Evolutionary conservation across 805 yeast species (phyloP), one percentile per base, ranked within the genome.

Genomic region (Sungouiella blattae): DNA sequence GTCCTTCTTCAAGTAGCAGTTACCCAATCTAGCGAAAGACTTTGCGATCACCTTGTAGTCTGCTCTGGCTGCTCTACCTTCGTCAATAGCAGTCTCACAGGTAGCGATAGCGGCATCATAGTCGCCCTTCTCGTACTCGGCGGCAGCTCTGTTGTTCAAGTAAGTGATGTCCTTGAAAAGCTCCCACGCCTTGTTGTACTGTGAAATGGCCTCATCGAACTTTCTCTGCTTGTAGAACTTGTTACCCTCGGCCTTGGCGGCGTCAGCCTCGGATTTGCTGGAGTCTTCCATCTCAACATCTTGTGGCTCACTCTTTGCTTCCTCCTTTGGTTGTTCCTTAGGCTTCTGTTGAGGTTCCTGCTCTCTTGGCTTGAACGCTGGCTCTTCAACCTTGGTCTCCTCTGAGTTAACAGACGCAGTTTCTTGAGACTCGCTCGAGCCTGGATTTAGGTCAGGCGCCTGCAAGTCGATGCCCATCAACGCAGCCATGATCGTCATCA

Each of bases 101-200:
- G 97, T 87, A 40, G 72, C 64, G 46, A 93, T 85, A 26, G 96
- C 89, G 8, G 80, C 64, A 39, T 88, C 96, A 53, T 76, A 85
- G 55, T 88, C 96, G 43, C 93, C 96, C 62, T 89, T 87, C 67
- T 93, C 99, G 56, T 65, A 93, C 65, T 93, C 96, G 22, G 98
- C 99, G 38, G 99, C 98, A 26, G 98, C 93, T 54, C 94, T 80
- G 73, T 93, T 93, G 71, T 94, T 93, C 59, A 93, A 73, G 59
- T 84, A 93, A 1, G 98, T 91, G 54, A 91, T 87, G 58, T 93
- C 98, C 55, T 80, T 75, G 64, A 71, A 64, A 14, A 79, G 58
- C 22, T 80, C 83, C 84, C 87, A 93, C 2, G 99, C 99, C 56
- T 80, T 75, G 57, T 85, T 71, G 67, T 93, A 93, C 43, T 78